Evolutionary conservation across 176 grass and related monocot species (phyloP).

Genomic region (Oryza rufipogon): DNA sequence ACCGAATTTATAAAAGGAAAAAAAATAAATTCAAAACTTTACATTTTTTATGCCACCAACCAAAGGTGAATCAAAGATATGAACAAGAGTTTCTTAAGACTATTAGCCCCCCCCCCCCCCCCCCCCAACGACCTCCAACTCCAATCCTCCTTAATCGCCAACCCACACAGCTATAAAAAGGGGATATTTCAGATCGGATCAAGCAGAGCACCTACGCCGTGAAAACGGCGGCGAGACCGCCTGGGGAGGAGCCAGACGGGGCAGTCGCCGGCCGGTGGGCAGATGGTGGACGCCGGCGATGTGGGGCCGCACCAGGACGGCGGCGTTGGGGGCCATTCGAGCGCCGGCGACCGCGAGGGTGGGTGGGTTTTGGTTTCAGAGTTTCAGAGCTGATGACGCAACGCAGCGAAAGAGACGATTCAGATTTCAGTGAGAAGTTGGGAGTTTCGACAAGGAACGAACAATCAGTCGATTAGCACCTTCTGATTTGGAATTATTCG

Average conservation of each 20-base stretch:
- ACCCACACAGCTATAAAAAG: not conserved
- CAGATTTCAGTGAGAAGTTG: not conserved
- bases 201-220: slow-evolving; percentile 44
- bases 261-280: not conserved
- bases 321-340: slow-evolving; percentile 43
- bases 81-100: not conserved
- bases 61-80: not conserved
- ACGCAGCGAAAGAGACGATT: not conserved
- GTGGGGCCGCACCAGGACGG: slow-evolving; percentile 19
- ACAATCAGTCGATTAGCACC: not conserved
- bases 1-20: not conserved
- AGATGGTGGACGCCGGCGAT: not conserved
- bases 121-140: not conserved
- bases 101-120: not conserved
- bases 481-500: slow-evolving; percentile 29
- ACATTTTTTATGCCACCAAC: not conserved
- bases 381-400: not conserved
- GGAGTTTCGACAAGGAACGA: not conserved
- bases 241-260: not conserved
- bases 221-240: slow-evolving; percentile 34
- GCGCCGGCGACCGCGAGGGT: slow-evolving; percentile 5
- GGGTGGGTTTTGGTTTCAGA: not conserved
- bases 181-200: not conserved
- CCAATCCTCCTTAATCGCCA: no score
- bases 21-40: not conserved